Evolutionary conservation across 441 rosid species (phyloP).

Genomic region (Dalechampia spathulata): DNA sequence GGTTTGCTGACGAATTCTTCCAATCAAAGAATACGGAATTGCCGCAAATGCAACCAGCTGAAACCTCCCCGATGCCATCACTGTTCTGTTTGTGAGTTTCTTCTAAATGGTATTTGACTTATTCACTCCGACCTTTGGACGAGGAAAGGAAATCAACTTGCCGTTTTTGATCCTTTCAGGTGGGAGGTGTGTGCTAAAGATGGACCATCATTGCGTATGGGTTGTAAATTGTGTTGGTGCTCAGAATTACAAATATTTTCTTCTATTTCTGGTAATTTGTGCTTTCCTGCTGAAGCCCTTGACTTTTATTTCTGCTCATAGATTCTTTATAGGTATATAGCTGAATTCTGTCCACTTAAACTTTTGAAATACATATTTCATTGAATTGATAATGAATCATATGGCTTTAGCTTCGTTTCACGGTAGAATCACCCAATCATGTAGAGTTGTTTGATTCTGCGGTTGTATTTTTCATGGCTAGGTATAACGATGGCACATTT

Average conservation of each 20-base stretch:
- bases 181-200: constrained; percentile 76
- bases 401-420: not conserved
- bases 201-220: constrained; percentile 98
- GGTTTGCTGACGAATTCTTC: constrained; percentile 41
- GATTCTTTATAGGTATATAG: no score
- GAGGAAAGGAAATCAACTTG: constrained; percentile 2
- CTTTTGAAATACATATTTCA: not conserved
- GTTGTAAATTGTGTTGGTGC: constrained; percentile 94
- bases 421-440: not conserved
- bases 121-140: not conserved
- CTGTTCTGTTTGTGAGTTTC: constrained; percentile 77
- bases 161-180: constrained; percentile 34
- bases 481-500: not conserved
- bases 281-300: constrained; percentile 8
- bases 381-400: not conserved
- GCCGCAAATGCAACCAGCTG: constrained; percentile 73
- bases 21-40: constrained; percentile 49
- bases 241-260: constrained; percentile 74
- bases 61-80: constrained; percentile 91
- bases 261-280: constrained; percentile 70
- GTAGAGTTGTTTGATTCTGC: not conserved
- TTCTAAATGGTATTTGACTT: not conserved
- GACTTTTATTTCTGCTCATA: no score
- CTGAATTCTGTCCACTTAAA: no score
- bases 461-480: not conserved